phyloP scores from a whole-genome alignment of 768 basidiomycete species.

The Dacryopinax primogenitus region DNA sequence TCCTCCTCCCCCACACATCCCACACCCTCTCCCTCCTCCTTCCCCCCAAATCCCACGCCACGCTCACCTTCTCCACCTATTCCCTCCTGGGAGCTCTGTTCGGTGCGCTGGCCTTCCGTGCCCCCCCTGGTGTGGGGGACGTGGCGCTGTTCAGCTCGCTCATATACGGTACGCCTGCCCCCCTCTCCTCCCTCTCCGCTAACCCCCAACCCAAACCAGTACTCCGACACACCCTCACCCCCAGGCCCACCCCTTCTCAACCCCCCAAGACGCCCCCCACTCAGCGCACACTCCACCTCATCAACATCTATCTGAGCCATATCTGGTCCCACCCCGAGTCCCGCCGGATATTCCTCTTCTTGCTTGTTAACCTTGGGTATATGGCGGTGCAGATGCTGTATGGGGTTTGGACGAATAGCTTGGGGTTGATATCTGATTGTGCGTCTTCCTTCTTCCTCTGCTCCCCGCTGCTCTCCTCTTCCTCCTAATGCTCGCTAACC shows the following conservation, averaged over 20 bases:
- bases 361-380: slow-evolving; percentile 85
- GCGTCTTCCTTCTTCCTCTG: slow-evolving; percentile 23
- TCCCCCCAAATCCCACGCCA: slow-evolving; percentile 44
- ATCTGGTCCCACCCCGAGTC: slow-evolving; percentile 87
- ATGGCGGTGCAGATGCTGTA: slow-evolving; percentile 97
- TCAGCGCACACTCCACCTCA: slow-evolving; percentile 22
- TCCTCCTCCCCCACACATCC: slow-evolving; percentile 42
- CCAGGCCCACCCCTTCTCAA: slow-evolving; percentile 12
- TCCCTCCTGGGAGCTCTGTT: slow-evolving; percentile 39
- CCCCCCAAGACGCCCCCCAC: slow-evolving; percentile 12
- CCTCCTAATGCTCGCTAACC: neutral
- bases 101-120: slow-evolving; percentile 52
- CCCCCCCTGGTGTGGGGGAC: slow-evolving; percentile 41
- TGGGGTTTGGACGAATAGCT: slow-evolving; percentile 93
- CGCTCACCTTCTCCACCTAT: slow-evolving; percentile 45
- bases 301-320: slow-evolving; percentile 60
- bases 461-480: neutral
- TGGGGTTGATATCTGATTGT: slow-evolving; percentile 97
- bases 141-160: slow-evolving; percentile 43
- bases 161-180: slow-evolving; percentile 45
- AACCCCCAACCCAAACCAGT: neutral
- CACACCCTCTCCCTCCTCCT: slow-evolving; percentile 37
- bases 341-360: slow-evolving; percentile 91
- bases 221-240: neutral
- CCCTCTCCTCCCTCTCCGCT: slow-evolving; percentile 10